Conservation (phyloP, 495 filamentous ascomycete genomes). For the Pyronema omphalodes region DNA sequence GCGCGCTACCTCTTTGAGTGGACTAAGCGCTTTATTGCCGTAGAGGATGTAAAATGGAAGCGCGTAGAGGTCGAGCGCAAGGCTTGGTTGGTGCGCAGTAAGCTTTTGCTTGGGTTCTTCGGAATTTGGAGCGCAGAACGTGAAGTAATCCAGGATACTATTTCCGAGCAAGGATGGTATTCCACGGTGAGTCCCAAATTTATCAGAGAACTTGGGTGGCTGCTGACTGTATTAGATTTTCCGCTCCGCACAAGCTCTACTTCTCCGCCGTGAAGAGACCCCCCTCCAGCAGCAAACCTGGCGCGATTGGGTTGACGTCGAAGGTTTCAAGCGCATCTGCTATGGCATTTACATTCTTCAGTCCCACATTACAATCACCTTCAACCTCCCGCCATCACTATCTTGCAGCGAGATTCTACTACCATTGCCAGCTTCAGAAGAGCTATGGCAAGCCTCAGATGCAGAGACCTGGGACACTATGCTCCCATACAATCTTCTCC, state of each 20-base stretch:
- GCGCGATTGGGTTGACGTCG: constrained; percentile 1
- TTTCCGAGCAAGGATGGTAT: constrained; percentile 1
- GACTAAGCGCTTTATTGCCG: constrained; percentile 3
- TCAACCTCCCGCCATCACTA: constrained; percentile 35
- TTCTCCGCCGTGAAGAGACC: constrained; percentile 1
- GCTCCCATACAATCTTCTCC: not conserved
- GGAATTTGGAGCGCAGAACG: constrained; percentile 2
- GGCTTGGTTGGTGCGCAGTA: constrained; percentile 1
- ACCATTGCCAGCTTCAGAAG: not conserved
- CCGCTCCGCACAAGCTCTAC: not conserved
- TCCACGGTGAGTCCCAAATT: not conserved
- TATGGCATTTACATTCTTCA: constrained; percentile 27
- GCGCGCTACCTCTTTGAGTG: constrained; percentile 7
- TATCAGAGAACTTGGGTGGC: not conserved
- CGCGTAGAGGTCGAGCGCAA: not conserved
- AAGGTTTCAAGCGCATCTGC: constrained; percentile 5
- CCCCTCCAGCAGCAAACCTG: constrained; percentile 1
- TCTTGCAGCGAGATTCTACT: constrained; percentile 17
- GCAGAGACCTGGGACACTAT: not conserved
- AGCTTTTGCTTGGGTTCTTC: constrained; percentile 2
- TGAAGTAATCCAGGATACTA: not conserved
- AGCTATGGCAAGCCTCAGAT: not conserved
- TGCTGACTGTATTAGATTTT: not conserved
- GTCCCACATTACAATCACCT: constrained; percentile 35
- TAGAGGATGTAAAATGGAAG: constrained; percentile 5